A percentile compares a stretch with the other conserved stretches of the same genome.
phyloP scores from a whole-genome alignment of 73 alveolate species.

The Stentor roeselii region DNA sequence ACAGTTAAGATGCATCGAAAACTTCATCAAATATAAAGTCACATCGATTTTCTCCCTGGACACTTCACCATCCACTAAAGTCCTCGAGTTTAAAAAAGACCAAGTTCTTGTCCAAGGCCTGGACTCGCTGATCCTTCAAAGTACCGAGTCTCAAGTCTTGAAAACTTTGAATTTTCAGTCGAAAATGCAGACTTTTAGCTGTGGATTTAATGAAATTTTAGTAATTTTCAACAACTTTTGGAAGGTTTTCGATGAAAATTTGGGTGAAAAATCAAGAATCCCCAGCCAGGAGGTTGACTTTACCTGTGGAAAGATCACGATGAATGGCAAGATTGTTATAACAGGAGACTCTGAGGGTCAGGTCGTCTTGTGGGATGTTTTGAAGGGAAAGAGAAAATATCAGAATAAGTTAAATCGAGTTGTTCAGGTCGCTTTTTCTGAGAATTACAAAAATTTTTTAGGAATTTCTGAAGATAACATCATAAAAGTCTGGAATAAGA shows the following conservation, averaged over 20 bases:
- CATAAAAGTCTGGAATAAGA: background rate
- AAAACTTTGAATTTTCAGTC: background rate
- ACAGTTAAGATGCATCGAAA: background rate
- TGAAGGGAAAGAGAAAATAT: no score
- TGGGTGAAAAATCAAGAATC: background rate
- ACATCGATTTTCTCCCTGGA: no score
- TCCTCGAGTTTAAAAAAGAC: background rate
- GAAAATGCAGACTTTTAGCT: no score
- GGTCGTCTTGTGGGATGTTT: background rate
- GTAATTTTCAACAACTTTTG: no score
- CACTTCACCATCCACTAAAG: background rate
- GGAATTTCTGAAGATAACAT: background rate
- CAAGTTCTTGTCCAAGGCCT: background rate
- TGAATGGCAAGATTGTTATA: background rate
- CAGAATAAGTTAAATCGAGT: background rate
- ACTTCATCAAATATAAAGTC: no score
- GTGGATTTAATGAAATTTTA: no score
- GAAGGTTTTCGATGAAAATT: no score
- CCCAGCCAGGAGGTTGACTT: background rate
- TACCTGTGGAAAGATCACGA: background rate
- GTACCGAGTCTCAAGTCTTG: background rate
- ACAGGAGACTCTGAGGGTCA: background rate
- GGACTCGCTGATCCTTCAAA: background rate
- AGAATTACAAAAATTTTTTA: background rate
- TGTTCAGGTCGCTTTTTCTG: background rate